Base-by-base conservation (phyloP, 768 basidiomycete genomes). In the Rhodotorula taiwanensis region DNA sequence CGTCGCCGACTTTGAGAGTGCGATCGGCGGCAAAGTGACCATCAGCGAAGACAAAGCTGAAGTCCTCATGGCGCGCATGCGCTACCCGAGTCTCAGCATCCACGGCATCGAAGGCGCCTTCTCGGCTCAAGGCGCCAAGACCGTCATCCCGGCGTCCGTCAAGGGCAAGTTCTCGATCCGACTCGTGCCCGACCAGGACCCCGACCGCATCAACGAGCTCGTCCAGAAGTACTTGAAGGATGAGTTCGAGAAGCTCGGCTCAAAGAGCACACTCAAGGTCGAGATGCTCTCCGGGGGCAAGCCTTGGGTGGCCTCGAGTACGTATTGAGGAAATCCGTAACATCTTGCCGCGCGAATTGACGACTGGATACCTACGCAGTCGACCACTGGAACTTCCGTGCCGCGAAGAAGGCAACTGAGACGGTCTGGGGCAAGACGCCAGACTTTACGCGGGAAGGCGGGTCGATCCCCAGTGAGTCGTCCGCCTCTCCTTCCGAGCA, bases 91-190 rank as follows among this genome's bases (percentile, higher is more conserved):
- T 51, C 81, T 98, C 65, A 92, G 89, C 4, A 77, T 98, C 30
- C 93, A 98, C 74, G 94, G 94, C 16, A 93, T 98, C 71, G 89
- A 95, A 76, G 92, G 93, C 52, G 94, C 92, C 3, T 95, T 93
- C 79, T 88, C 83, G 58, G 84, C 83, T 0, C 80, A 82, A 0
- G 89, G 89, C 4, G 83, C 81, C 25, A 91, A 90, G 83, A 97
- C 93, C 0, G 93, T 97, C 72, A 98, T 97, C 61, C 93, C 93
- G 0, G 89, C 90, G 36, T 84, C 85, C 62, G 89, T 79, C 52
- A 72, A 74, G 54, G 78, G 92, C 48, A 95, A 95, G 77, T 98
- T 95, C 80, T 92, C 89, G 72, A 88, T 98, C 76, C 87, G 93
- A 80, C 86, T 75, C 33, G 92, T 95, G 0, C 91, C 93, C 11